phyloP scores from a whole-genome alignment of 1,284 basidiomycete species.

The Mycena sp. region DNA sequence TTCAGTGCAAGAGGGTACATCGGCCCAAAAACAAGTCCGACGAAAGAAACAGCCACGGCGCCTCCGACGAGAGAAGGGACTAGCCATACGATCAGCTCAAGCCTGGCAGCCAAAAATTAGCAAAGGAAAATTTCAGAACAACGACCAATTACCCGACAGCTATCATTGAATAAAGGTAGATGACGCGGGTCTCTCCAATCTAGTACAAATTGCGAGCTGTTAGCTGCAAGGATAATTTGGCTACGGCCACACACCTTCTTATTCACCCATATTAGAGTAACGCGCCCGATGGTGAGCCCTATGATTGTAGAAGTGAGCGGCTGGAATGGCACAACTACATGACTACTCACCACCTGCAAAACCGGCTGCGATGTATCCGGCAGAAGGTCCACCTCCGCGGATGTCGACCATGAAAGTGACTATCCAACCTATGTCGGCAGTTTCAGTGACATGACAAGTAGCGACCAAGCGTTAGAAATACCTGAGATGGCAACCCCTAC shows the following conservation, averaged over 20 bases:
- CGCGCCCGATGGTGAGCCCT: conserved; percentile 57
- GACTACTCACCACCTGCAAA: conserved; percentile 47
- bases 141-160: conserved; percentile 23
- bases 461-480: background rate
- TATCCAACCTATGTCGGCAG: conserved; percentile 50
- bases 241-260: conserved; percentile 14
- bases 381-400: conserved; percentile 45
- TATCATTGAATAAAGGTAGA: conserved; percentile 24
- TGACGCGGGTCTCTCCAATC: conserved; percentile 23
- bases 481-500: conserved; percentile 25
- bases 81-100: conserved; percentile 40
- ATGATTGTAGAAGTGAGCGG: background rate
- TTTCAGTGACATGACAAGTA: background rate
- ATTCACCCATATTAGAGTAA: conserved; percentile 24
- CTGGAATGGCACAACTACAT: background rate
- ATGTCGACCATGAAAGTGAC: conserved; percentile 55
- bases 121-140: background rate
- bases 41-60: conserved; percentile 21
- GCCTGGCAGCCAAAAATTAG: background rate
- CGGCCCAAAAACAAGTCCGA: conserved; percentile 47
- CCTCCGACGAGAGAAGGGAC: conserved; percentile 28
- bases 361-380: conserved; percentile 52
- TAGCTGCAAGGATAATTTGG: background rate
- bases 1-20: conserved; percentile 75
- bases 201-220: background rate